Conservation (phyloP, 129 eudicot genomes). For the Daucus carota region DH1_v3.0 NC_030388.2:16944001-16944500, state of each 20-base stretch:
- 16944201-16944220: neutral
- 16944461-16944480: neutral
- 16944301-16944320: neutral
- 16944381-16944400: neutral
- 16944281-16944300: neutral
- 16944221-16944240: neutral
- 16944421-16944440: neutral
- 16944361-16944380: neutral
- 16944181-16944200: neutral
- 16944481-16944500: neutral
- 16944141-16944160: neutral
- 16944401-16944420: neutral
- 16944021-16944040: neutral
- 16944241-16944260: neutral
- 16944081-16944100: neutral
- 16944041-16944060: neutral
- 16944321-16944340: neutral
- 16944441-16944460: neutral
- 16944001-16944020: neutral
- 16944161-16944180: neutral
- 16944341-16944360: neutral
- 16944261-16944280: neutral
- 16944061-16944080: neutral
- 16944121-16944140: neutral
- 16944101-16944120: neutral